A percentile compares a stretch with the other conserved stretches of the same genome.
Conservation (phyloP, 2,329 filamentous ascomycete species). For the Colletotrichum sp. region DNA sequence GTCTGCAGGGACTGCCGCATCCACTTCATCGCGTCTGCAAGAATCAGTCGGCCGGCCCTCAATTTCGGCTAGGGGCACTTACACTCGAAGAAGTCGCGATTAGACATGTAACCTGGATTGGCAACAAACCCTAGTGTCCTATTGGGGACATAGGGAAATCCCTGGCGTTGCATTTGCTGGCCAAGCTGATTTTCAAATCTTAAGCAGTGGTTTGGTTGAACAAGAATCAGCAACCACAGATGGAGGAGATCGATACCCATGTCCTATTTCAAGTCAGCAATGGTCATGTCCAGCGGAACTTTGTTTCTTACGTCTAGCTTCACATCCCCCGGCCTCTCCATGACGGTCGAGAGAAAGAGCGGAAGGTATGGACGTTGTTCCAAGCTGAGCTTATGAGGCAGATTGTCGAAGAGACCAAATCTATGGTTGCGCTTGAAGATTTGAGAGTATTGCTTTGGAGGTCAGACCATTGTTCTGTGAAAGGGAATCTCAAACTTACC, state of each 20-base stretch:
- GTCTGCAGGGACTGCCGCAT: constrained; percentile 56
- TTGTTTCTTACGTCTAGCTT: constrained; percentile 43
- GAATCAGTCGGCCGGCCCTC: not conserved
- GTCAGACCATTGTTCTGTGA: constrained; percentile 24
- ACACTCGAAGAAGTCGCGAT: constrained; percentile 55
- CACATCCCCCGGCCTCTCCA: constrained; percentile 47
- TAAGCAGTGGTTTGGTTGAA: constrained; percentile 52
- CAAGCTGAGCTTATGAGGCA: constrained; percentile 42
- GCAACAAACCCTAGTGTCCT: constrained; percentile 39
- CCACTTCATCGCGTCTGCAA: constrained; percentile 42
- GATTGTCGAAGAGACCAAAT: constrained; percentile 54
- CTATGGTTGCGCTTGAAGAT: constrained; percentile 50
- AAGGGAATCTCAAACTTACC: constrained; percentile 27
- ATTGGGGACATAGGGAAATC: constrained; percentile 48
- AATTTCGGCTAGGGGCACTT: constrained; percentile 20
- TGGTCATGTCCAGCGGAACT: not conserved
- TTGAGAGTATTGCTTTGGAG: constrained; percentile 41
- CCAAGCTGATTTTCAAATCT: constrained; percentile 57
- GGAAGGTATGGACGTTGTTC: constrained; percentile 50
- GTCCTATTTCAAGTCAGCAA: constrained; percentile 30
- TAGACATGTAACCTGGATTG: constrained; percentile 53
- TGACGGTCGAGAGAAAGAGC: constrained; percentile 56
- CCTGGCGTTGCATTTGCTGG: constrained; percentile 46
- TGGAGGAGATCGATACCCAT: constrained; percentile 50
- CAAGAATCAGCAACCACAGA: constrained; percentile 58